Evolutionary conservation across 108 stramenopile genomes (phyloP).

Genomic region (Pseudonitzschia multistriata): DNA sequence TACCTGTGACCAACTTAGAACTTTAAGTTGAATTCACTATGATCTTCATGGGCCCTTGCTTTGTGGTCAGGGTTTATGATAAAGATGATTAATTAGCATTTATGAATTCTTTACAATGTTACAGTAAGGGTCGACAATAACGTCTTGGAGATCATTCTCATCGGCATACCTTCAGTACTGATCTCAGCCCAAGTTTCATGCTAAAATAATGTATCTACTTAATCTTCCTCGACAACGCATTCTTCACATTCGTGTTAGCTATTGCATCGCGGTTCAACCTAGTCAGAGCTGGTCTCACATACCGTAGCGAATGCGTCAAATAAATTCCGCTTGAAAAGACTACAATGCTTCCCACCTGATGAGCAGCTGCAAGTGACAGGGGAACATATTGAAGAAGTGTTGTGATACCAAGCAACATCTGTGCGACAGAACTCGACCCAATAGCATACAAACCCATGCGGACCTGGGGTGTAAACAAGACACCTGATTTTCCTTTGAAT

Average conservation of each 20-base stretch:
- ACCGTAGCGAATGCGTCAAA: conserved; percentile 76
- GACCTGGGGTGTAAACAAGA: conserved; percentile 69
- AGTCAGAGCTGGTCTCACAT: conserved; percentile 58
- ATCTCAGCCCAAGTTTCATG: neutral
- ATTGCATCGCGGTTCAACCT: conserved; percentile 16
- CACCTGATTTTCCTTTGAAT: conserved; percentile 13
- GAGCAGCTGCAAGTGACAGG: conserved; percentile 87
- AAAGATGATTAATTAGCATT: too few relatives aligned
- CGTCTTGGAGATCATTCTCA: neutral
- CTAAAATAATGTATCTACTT: neutral
- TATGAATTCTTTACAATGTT: too few relatives aligned
- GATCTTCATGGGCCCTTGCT: too few relatives aligned
- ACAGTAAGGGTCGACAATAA: too few relatives aligned
- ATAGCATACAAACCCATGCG: conserved; percentile 69
- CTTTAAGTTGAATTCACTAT: too few relatives aligned
- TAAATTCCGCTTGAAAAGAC: conserved; percentile 88
- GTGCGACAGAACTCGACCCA: conserved; percentile 73
- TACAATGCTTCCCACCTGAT: conserved; percentile 94
- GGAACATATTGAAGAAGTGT: conserved; percentile 97
- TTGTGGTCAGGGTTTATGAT: too few relatives aligned
- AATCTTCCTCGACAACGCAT: neutral
- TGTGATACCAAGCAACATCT: conserved; percentile 92
- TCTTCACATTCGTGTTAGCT: neutral
- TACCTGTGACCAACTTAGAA: too few relatives aligned
- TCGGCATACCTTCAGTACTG: neutral